Percentiles rank a stretch among this genome's conserved stretches.
Conservation (phyloP, 768 basidiomycete genomes). For the Tylopilus felleus region DNA sequence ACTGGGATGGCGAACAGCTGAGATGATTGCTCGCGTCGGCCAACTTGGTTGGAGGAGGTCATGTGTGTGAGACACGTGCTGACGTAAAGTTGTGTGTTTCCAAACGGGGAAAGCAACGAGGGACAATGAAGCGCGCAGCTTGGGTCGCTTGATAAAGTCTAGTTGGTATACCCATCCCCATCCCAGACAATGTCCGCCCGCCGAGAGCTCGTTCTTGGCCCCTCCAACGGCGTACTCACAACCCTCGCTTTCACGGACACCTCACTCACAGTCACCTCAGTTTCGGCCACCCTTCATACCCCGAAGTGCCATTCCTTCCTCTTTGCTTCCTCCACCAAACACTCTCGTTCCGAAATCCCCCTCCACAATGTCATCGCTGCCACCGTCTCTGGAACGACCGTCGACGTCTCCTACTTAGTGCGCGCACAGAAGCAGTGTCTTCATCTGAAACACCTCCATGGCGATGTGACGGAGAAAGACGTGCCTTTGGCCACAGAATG, state of each 20-base stretch:
- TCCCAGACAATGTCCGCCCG: slow-evolving; percentile 14
- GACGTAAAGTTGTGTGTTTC: neutral
- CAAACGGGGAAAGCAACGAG: neutral
- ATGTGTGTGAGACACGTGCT: neutral
- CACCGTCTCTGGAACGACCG: slow-evolving; percentile 31
- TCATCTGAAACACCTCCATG: slow-evolving; percentile 37
- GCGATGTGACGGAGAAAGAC: slow-evolving; percentile 38
- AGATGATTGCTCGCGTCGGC: too few species aligned
- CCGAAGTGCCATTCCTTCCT: slow-evolving; percentile 7
- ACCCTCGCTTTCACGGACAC: slow-evolving; percentile 29
- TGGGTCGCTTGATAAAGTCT: slow-evolving; percentile 3
- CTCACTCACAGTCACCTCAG: slow-evolving; percentile 25
- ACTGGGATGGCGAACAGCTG: too few species aligned
- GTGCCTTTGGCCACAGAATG: slow-evolving; percentile 43
- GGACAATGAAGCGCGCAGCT: neutral
- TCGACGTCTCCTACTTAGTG: slow-evolving; percentile 53
- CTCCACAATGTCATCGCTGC: slow-evolving; percentile 57
- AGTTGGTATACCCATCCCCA: neutral
- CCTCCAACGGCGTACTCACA: slow-evolving; percentile 6
- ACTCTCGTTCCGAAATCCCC: slow-evolving; percentile 30
- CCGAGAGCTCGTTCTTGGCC: slow-evolving; percentile 19
- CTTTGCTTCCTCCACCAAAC: slow-evolving; percentile 3
- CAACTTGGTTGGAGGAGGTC: too few species aligned
- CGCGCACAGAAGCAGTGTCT: slow-evolving; percentile 43
- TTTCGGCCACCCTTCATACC: slow-evolving; percentile 8